Evolutionary conservation across 371 early-diverging fungal genomes (phyloP).

Genomic region (Conidiobolus incongruus): DNA sequence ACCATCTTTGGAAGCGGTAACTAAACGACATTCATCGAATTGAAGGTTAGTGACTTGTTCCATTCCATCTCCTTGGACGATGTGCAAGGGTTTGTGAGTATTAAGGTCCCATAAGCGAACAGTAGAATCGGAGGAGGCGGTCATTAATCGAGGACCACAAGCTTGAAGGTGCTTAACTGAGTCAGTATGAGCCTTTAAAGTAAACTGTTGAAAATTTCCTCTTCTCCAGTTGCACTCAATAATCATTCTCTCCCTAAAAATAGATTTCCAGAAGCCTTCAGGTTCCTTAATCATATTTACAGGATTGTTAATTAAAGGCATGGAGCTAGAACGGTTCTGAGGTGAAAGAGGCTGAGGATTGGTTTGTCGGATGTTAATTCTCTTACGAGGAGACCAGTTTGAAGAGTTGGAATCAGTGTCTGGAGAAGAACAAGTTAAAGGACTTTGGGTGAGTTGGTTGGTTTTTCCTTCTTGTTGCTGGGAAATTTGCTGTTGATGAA

Average conservation of each 20-base stretch:
- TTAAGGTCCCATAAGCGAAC: constrained; percentile 63
- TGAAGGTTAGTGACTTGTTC: constrained; percentile 67
- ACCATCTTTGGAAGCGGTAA: constrained; percentile 76
- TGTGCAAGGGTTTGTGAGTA: constrained; percentile 38
- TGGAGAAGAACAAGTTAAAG: too few species aligned
- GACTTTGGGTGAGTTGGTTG: too few species aligned
- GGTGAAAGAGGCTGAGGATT: constrained; percentile 6
- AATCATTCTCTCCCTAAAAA: constrained; percentile 55
- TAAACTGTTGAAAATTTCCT: constrained; percentile 28
- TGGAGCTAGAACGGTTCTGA: constrained; percentile 9
- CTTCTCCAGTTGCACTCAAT: constrained; percentile 72
- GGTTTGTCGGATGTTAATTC: background rate
- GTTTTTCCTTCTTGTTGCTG: too few species aligned
- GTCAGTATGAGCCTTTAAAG: constrained; percentile 52
- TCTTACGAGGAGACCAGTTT: constrained; percentile 2
- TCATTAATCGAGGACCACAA: constrained; percentile 55
- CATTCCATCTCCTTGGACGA: constrained; percentile 64
- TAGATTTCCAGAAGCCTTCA: constrained; percentile 53
- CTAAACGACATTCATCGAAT: constrained; percentile 59
- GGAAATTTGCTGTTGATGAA: too few species aligned
- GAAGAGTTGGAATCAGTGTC: too few species aligned
- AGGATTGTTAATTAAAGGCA: background rate
- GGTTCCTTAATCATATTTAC: background rate
- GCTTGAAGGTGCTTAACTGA: constrained; percentile 74
- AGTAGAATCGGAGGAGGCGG: constrained; percentile 67